These are phyloP conservation scores for Cladosporium colombiae DNA, from an alignment of 2,329 filamentous ascomycete genomes.

Conservation along the genomic window DNA sequence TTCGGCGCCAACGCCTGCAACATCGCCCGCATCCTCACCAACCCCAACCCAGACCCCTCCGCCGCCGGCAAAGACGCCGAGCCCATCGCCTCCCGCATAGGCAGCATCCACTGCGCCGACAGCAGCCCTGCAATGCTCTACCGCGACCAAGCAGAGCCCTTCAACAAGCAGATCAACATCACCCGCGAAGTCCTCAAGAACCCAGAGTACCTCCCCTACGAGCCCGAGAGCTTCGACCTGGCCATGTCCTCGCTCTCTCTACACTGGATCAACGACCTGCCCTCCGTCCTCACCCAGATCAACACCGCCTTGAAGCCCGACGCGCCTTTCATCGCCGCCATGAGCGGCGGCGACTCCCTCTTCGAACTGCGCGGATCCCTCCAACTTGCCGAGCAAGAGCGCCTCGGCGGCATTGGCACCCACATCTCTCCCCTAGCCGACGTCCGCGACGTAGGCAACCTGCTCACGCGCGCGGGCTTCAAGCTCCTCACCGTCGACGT, in stretches of 20 bases:
- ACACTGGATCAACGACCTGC: slow-evolving; percentile 98
- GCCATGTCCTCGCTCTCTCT: slow-evolving; percentile 86
- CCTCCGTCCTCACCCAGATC: slow-evolving; percentile 78
- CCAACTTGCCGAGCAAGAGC: slow-evolving; percentile 87
- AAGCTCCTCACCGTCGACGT: slow-evolving; percentile 96
- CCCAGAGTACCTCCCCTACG: slow-evolving; percentile 75
- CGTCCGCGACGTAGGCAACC: slow-evolving; percentile 83
- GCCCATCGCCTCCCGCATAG: slow-evolving; percentile 70
- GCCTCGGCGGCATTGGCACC: slow-evolving; percentile 85
- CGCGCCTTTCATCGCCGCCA: slow-evolving; percentile 87
- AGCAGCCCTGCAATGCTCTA: slow-evolving; percentile 76
- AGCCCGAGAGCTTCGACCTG: slow-evolving; percentile 77
- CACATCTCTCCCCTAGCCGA: slow-evolving; percentile 91
- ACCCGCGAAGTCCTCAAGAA: slow-evolving; percentile 73
- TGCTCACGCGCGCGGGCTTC: slow-evolving; percentile 85
- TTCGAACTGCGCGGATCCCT: slow-evolving; percentile 92
- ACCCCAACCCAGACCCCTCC: slow-evolving; percentile 63
- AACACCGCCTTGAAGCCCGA: slow-evolving; percentile 88
- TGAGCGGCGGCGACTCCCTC: slow-evolving; percentile 93
- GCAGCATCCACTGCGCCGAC: slow-evolving; percentile 76
- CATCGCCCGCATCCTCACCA: slow-evolving; percentile 76
- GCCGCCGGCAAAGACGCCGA: slow-evolving; percentile 60
- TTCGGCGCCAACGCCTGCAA: slow-evolving; percentile 96
- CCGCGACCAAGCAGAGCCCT: slow-evolving; percentile 73
- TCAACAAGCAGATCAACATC: slow-evolving; percentile 73